Evolutionary conservation across 148 eudicot species (phyloP), one percentile per base, ranked within the genome.

Genomic region (Nepenthes gracilis): DNA sequence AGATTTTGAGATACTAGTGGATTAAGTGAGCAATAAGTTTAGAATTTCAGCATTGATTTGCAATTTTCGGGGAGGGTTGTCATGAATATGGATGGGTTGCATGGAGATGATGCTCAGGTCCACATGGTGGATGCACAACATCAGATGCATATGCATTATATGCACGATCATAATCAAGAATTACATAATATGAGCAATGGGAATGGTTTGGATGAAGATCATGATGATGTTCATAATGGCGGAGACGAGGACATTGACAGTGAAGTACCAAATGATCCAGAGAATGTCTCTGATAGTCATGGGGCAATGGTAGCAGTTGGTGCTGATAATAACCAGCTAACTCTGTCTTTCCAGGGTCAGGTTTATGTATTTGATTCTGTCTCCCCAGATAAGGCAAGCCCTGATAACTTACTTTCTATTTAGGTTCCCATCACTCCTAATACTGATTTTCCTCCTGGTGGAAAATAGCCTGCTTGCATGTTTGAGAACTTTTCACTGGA

Each of bases 331-430:
- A 78, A 84, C 70, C 95, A 87, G 85, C 80, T 87, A 36, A 87
- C 90, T 37, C 90, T 87, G 52, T 84, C 95, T 51, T 84, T 84
- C 72, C 90, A 84, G 79, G 90, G 87, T 53, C 90, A 84, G 73
- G 90, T 84, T 64, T 87, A 79, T 51, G 90, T 87, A 56, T 87
- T 87, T 60, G 90, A 84, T 69, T 84, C 85, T 0, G 90, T 87
- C 60, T 82, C 85, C 33, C 85, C 95, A 2, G 95, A 87, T 64
- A 87, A 87, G 87, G 95, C 49, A 60, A 62, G 59, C 38, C 53
- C 14, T 49, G 53, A 49, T n/a, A 5, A 6, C 53, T 49, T 49
- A 11, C 53, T 49, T 2, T 49, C 4, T 8, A 40, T 40, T 40
- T 4, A 40, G 8, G 45, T 40, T 40, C 4, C 8, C 8, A 8